Conservation (phyloP, 371 early-diverging fungal genomes). For the Choanephora cucurbitarum region DNA sequence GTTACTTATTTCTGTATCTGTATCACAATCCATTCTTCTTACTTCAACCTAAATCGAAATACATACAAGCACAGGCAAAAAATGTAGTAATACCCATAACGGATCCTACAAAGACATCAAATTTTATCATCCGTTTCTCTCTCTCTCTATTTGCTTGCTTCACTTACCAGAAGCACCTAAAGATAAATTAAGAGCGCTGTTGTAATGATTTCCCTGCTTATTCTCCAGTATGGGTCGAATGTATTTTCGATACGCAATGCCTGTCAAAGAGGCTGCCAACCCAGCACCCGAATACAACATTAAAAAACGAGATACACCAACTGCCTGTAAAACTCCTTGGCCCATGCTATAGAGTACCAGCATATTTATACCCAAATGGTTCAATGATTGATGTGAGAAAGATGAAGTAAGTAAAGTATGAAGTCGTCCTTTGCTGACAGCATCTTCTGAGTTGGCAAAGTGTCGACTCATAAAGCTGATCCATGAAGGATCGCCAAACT, state of each 20-base stretch:
- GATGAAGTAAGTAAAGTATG: constrained; percentile 56
- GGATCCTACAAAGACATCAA: constrained; percentile 22
- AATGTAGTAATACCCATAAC: constrained; percentile 51
- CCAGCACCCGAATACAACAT: constrained; percentile 44
- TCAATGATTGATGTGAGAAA: constrained; percentile 50
- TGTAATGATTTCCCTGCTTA: constrained; percentile 7
- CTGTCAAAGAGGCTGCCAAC: constrained; percentile 28
- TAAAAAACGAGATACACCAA: constrained; percentile 49
- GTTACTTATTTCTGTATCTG: too few relatives aligned
- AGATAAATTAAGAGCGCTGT: constrained; percentile 17
- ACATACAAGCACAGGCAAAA: constrained; percentile 55
- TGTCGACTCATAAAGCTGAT: constrained; percentile 48
- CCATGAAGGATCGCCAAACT: constrained; percentile 50
- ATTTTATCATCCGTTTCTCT: too few relatives aligned
- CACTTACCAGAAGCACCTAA: constrained; percentile 50
- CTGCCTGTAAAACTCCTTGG: constrained; percentile 38
- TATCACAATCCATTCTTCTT: too few relatives aligned
- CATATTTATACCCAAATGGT: constrained; percentile 57
- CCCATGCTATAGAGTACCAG: constrained; percentile 54
- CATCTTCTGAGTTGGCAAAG: constrained; percentile 44
- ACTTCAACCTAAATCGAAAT: neutral
- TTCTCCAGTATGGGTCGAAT: constrained; percentile 36
- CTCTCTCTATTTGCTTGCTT: too few relatives aligned
- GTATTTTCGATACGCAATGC: constrained; percentile 33
- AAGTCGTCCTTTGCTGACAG: constrained; percentile 36